phyloP scores from a whole-genome alignment of 1,284 basidiomycete species.

The Fomitiporia mediterranea region DNA sequence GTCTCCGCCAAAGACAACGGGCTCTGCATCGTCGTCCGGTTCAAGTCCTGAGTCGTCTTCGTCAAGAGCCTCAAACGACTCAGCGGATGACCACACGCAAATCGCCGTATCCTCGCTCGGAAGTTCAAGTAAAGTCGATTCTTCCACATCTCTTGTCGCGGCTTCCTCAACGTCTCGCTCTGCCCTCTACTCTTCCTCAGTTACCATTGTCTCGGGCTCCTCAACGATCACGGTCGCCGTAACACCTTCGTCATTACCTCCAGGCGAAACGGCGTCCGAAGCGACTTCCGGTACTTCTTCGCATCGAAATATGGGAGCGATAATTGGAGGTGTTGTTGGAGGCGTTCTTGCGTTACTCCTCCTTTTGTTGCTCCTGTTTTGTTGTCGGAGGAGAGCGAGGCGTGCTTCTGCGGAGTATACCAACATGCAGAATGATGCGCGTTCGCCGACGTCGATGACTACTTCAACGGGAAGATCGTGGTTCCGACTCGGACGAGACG shows the following conservation, averaged over 20 bases:
- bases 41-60: no score
- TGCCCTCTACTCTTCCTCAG: no score
- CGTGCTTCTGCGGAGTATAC: not conserved
- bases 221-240: not conserved
- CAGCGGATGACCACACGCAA: no score
- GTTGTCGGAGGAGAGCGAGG: not conserved
- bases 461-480: not conserved
- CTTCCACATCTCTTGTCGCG: no score
- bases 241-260: not conserved
- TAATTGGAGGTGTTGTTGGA: constrained; percentile 3
- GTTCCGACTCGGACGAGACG: not conserved
- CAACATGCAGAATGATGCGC: not conserved
- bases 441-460: not conserved
- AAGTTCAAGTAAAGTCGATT: no score
- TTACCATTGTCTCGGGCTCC: not conserved
- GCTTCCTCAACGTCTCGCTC: no score
- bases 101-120: no score
- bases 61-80: no score
- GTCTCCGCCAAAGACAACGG: no score
- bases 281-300: not conserved
- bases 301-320: not conserved
- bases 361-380: not conserved
- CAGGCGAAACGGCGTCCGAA: not conserved
- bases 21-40: no score
- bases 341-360: not conserved